Base-by-base conservation (phyloP, 2,329 filamentous ascomycete species). In the Drechmeria coniospora region DNA sequence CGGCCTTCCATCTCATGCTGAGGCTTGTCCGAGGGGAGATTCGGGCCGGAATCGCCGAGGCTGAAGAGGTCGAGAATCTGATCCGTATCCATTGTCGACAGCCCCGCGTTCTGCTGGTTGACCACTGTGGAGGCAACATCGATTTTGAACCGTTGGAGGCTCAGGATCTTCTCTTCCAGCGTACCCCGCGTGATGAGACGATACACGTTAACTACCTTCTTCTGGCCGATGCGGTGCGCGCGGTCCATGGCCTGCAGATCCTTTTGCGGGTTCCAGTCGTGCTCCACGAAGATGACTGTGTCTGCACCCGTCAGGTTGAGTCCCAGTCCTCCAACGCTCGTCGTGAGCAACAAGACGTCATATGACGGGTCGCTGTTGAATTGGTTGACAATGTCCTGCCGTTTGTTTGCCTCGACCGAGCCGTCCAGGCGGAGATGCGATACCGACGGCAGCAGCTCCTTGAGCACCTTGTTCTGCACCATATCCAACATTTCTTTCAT, bases 401-500 rank as follows among this genome's bases (percentile, higher is more conserved):
- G 78, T 53, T 84, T 86, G 36, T 79, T 86, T 15, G 90, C 82
- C 53, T 94, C 90, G 9, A 98, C 84, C 6, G 75, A 75, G 18
- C 90, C 90, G 43, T 98, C 92, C 19, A 98, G 71, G n/a, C 92
- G 80, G 32, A 95, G 70, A 48, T 79, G 94, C 21, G 92, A 90
- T 5, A 94, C 86, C 0, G 78, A 80, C 1, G 90, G 90, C n/a
- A 98, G 67, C 56, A 95, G 67, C 45, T 79, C 79, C 51, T 82
- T 83, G 21, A 98, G 59, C 1, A 98, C 90, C 32, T 87, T 86
- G 43, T 79, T 83, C 49, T 95, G 86, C 3, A 98, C 92, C 72
- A 98, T 95, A 52, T 98, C 90, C 15, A 98, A 67, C 92, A 98
- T 98, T 53, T 98, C 90, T 57, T 98, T 98, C 83, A 98, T 94